Conservation (phyloP, 305 asterid genomes). For the Fraxinus albicans region DNA sequence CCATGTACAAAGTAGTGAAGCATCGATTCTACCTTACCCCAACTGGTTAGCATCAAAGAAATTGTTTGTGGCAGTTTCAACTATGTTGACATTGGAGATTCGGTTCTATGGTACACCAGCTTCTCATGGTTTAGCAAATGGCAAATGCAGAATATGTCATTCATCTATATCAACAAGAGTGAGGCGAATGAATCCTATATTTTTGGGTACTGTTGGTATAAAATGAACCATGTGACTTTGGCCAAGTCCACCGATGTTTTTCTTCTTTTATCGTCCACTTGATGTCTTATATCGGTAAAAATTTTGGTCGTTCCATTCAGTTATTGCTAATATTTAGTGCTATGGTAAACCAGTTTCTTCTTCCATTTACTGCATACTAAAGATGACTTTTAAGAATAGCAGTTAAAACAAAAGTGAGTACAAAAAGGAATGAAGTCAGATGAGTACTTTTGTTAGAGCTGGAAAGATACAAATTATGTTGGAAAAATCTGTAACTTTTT, state of each 20-base stretch:
- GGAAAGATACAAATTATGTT: too few relatives aligned
- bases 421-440: too few relatives aligned
- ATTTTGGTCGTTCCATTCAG: neutral
- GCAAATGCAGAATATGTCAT: neutral
- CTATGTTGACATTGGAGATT: neutral
- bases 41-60: neutral
- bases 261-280: neutral
- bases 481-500: too few relatives aligned
- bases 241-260: neutral
- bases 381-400: too few relatives aligned
- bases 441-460: too few relatives aligned
- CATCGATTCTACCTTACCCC: neutral
- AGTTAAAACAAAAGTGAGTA: too few relatives aligned
- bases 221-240: neutral
- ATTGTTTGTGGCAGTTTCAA: neutral
- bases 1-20: neutral
- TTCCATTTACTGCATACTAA: too few relatives aligned
- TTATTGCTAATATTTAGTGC: too few relatives aligned
- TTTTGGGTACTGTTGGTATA: neutral
- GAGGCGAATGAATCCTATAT: neutral
- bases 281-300: neutral
- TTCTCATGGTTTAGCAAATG: neutral
- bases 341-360: too few relatives aligned
- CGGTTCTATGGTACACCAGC: neutral
- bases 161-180: neutral